Percentiles rank a stretch among this genome's conserved stretches.
phyloP scores from a whole-genome alignment of 2,329 filamentous ascomycete genomes.

The Xylariaceae sp. region DNA sequence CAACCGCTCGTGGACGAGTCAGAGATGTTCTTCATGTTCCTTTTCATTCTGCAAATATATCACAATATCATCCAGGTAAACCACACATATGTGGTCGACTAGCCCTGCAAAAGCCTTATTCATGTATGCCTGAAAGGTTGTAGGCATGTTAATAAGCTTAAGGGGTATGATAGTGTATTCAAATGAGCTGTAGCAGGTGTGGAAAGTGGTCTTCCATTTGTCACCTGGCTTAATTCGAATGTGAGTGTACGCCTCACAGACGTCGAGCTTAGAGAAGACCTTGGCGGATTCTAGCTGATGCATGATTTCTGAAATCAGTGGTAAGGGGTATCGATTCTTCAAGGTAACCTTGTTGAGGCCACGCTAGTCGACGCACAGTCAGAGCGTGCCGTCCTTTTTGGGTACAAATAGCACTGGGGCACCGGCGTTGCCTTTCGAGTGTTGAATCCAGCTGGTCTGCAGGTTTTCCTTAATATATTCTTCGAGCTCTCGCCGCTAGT shows the following conservation, averaged over 20 bases:
- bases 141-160: background rate
- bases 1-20: conserved; percentile 18
- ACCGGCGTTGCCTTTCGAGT: background rate
- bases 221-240: conserved; percentile 20
- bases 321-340: background rate
- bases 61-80: conserved; percentile 25
- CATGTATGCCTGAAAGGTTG: conserved; percentile 2
- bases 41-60: conserved; percentile 27
- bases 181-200: conserved; percentile 25
- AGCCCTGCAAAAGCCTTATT: background rate
- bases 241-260: conserved; percentile 7
- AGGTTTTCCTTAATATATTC: background rate
- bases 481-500: background rate
- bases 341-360: background rate
- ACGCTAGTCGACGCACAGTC: conserved; percentile 1
- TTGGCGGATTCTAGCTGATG: background rate
- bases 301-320: background rate
- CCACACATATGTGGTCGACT: conserved; percentile 2
- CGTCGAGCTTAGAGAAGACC: background rate
- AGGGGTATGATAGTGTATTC: conserved; percentile 32
- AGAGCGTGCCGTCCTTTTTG: background rate
- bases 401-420: background rate
- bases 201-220: conserved; percentile 29
- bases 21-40: conserved; percentile 27
- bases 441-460: background rate